These are phyloP conservation scores for Wallacemonas sp. DNA, from an alignment of 208 protist genomes.

Conservation along the genomic window DNA sequence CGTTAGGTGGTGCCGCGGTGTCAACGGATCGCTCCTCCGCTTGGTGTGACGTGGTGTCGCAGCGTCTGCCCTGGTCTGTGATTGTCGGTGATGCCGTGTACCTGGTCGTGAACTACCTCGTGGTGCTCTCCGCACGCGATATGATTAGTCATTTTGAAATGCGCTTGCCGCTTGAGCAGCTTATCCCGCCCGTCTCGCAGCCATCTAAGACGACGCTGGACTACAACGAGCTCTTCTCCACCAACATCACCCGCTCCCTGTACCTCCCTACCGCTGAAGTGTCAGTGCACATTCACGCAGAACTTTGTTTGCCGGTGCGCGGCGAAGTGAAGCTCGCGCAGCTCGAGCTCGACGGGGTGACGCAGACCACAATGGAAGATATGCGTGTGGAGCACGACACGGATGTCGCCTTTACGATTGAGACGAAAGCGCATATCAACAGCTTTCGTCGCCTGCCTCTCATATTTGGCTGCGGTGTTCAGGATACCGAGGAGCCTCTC, in stretches of 20 bases:
- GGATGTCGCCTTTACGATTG: slow-evolving; percentile 44
- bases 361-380: slow-evolving; percentile 7
- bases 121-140: slow-evolving; percentile 30
- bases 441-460: slow-evolving; percentile 24
- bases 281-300: slow-evolving; percentile 25
- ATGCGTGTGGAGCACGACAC: slow-evolving; percentile 31
- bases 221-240: slow-evolving; percentile 46
- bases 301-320: slow-evolving; percentile 52
- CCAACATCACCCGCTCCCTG: slow-evolving; percentile 15
- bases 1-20: slow-evolving; percentile 22
- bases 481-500: slow-evolving; percentile 56
- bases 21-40: slow-evolving; percentile 10
- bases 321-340: slow-evolving; percentile 42
- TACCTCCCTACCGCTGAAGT: slow-evolving; percentile 15
- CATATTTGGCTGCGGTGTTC: slow-evolving; percentile 35
- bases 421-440: slow-evolving; percentile 11
- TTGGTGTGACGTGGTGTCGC: slow-evolving; percentile 41
- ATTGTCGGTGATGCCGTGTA: slow-evolving; percentile 40
- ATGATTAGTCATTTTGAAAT: slow-evolving; percentile 30
- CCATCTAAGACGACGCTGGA: slow-evolving; percentile 34
- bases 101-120: slow-evolving; percentile 53
- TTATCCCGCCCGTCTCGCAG: slow-evolving; percentile 45
- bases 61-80: slow-evolving; percentile 65
- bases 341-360: slow-evolving; percentile 9
- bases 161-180: slow-evolving; percentile 34